Percentiles rank a stretch among this genome's conserved stretches.
Evolutionary conservation across 768 basidiomycete species (phyloP).

Genomic region (Baorangia bicolor): DNA sequence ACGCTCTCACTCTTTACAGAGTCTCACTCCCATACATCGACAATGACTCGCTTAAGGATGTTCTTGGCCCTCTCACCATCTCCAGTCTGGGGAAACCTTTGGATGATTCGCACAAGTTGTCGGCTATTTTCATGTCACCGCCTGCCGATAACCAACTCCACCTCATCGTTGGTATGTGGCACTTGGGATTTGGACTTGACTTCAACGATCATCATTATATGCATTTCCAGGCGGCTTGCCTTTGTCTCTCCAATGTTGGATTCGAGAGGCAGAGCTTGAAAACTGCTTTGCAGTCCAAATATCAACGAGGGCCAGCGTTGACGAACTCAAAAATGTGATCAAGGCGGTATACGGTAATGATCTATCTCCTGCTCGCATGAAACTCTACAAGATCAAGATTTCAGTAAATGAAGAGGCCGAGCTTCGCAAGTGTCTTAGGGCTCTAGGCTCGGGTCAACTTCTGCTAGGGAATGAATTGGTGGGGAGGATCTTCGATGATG

Average conservation of each 20-base stretch:
- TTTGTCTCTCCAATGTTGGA: not conserved
- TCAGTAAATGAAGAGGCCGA: too few relatives aligned
- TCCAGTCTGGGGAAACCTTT: not conserved
- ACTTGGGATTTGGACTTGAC: not conserved
- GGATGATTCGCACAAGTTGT: not conserved
- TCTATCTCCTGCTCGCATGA: not conserved
- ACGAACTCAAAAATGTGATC: not conserved
- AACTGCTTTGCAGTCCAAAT: not conserved
- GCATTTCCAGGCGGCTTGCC: not conserved
- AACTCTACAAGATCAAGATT: not conserved
- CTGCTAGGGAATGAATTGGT: not conserved
- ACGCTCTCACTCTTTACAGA: not conserved
- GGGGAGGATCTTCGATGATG: not conserved
- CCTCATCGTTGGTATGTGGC: not conserved
- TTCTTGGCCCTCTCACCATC: not conserved
- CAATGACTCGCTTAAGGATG: not conserved
- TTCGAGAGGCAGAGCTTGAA: not conserved
- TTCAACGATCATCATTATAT: not conserved
- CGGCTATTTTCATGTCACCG: not conserved
- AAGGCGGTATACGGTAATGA: not conserved
- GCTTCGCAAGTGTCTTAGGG: too few relatives aligned
- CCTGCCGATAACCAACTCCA: not conserved
- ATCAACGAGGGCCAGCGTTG: not conserved
- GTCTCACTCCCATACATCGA: not conserved
- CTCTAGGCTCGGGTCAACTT: not conserved